Base-by-base conservation (phyloP, 2,329 filamentous ascomycete species). In the Aspergillus uvarum region DNA sequence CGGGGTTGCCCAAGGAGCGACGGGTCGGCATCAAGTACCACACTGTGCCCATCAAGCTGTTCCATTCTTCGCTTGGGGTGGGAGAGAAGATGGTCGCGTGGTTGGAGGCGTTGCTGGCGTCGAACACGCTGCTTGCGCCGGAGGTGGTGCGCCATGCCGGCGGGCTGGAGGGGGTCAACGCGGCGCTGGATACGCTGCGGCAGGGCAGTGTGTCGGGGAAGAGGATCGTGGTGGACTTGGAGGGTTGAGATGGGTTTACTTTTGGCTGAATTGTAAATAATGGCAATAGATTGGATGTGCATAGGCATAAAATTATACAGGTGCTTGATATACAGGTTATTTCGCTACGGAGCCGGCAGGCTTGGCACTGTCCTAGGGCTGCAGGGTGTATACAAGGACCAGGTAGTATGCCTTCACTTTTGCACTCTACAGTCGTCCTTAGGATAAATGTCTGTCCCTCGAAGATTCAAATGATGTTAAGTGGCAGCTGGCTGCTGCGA, bases 11-110 rank as follows among this genome's bases (percentile, higher is more conserved):
- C 0, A 90, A 90, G 68, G 77, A 76, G 4, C 73, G 75, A 1
- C 72, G 74, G 0, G 56, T 74, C 0, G 80, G 80, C 0, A 78
- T 86, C 0, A 71, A 78, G 5, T 82, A 86, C 59, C 89, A 91
- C 68, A 85, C 81, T 0, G 87, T 92, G 0, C 89, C 89, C 0
- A 90, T 93, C 62, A 92, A 92, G 73, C 68, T 91, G 4, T 92
- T 91, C 68, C 90, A 93, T 68, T 86, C 89, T 59, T 81, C 87
- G 0, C 83, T 85, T 0, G 79, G 80, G 1, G 79, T 92, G 0
- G 90, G 90, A 0, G 83, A 87, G 63, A 80, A 80, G 0, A 70
- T 91, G 56, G 85, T 86, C 12, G 70, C 77, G 1, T 92, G 89
- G 89, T 76, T 91, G 26, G 89, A 91, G 70, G 76, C 80, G 24